Evolutionary conservation across 73 alveolate genomes (phyloP).

Genomic region (Paramecium caudatum): DNA sequence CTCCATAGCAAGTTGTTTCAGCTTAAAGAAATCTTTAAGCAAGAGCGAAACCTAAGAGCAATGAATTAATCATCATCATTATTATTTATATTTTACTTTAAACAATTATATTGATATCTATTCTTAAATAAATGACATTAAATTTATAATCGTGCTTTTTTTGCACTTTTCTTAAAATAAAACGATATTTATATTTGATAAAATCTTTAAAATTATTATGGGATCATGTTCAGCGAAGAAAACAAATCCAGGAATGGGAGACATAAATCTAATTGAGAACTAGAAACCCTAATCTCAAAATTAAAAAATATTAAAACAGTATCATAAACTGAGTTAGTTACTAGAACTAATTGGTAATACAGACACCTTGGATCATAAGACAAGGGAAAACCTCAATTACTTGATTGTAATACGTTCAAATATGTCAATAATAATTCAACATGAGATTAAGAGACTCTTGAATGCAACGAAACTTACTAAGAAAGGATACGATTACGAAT

Average conservation of each 20-base stretch:
- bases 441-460: slow-evolving; percentile 1
- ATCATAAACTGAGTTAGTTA: slow-evolving; percentile 40
- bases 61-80: no score
- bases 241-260: slow-evolving; percentile 20
- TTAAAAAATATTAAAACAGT: slow-evolving; percentile 8
- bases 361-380: not conserved
- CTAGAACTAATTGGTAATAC: slow-evolving; percentile 58
- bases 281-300: slow-evolving; percentile 5
- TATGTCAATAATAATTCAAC: slow-evolving; percentile 44
- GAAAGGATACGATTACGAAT: not conserved
- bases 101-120: no score
- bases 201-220: no score
- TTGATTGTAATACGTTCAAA: slow-evolving; percentile 37
- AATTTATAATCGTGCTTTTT: no score
- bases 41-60: not conserved
- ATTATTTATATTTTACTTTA: no score
- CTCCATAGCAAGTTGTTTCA: slow-evolving; percentile 70
- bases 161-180: no score
- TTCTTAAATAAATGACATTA: no score
- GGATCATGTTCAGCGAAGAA: slow-evolving; percentile 46
- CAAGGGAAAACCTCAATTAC: slow-evolving; percentile 48
- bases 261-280: not conserved
- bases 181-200: no score
- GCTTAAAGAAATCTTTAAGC: slow-evolving; percentile 32
- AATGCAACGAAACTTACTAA: not conserved